Base-by-base conservation (phyloP, 768 basidiomycete genomes). In the Suillus ampliporus region DNA sequence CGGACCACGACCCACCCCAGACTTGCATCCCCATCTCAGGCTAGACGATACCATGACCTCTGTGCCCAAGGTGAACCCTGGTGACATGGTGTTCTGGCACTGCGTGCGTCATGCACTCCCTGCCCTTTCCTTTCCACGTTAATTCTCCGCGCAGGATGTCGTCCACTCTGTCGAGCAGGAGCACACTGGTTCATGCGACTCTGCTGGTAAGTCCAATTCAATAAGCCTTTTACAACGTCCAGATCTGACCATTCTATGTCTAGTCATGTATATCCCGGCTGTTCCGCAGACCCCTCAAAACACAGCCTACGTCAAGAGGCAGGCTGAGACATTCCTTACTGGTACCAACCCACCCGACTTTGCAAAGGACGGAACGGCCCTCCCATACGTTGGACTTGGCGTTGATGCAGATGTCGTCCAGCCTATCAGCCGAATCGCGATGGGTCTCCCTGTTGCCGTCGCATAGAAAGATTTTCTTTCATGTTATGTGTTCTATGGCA, bases 71-170 rank as follows among this genome's bases (percentile, higher is more conserved):
- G 91, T 93, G 6, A 78, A 81, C 57, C 90, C 91, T 0, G 92
- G 92, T 2, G 91, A 93, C 69, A 86, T 88, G 68, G 89, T 91
- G 4, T 91, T 89, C 74, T 92, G 91, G 89, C 89, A 90, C 66
- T 88, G 87, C 61, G 85, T 83, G 58, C 47, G 78, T 64, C 2
- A 65, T 56, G 5, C 61, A 28, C 8, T 5, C 7, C 37, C 3
- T 57, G 6, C 34, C 7, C 15, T 56, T 26, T 2, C 38, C 41
- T 6, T 9, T 41, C 11, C 17, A 41, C 47, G 5, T 43, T 40
- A 17, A 62, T 3, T 56, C 68, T 63, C 48, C 67, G 66, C 50
- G 19, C 63, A 79, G 79, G 83, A 84, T 60, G 69, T 80, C 19
- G 68, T 84, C 9, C 83, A 84, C 64, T 77, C 81, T 5, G 81